phyloP scores from a whole-genome alignment of 2,329 filamentous ascomycete species.

The Fusarium dlaminii region DNA sequence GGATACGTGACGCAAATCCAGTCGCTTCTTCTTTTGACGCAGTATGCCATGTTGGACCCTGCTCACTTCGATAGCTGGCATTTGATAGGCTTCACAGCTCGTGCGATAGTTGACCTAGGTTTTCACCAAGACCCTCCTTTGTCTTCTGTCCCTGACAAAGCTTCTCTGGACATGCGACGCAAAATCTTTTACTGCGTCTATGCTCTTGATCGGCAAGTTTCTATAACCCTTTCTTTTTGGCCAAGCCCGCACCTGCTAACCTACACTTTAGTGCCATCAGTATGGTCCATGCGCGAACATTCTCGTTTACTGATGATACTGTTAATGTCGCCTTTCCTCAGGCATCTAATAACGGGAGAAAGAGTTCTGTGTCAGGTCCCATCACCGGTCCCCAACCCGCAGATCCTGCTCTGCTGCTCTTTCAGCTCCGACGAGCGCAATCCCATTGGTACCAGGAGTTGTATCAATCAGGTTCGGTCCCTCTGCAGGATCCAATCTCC shows the following conservation, averaged over 20 bases:
- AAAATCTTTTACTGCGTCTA: slow-evolving; percentile 93
- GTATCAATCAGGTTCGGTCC: slow-evolving; percentile 78
- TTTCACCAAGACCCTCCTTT: slow-evolving; percentile 90
- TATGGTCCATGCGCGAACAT: slow-evolving; percentile 85
- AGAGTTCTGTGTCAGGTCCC: slow-evolving; percentile 53
- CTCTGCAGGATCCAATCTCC: slow-evolving; percentile 73
- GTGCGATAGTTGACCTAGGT: slow-evolving; percentile 88
- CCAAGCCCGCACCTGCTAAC: slow-evolving; percentile 27
- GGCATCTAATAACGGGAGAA: slow-evolving; percentile 53
- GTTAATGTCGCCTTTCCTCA: slow-evolving; percentile 82
- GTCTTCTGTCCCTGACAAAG: slow-evolving; percentile 72
- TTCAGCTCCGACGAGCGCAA: slow-evolving; percentile 84
- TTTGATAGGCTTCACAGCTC: slow-evolving; percentile 86
- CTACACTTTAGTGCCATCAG: slow-evolving; percentile 74
- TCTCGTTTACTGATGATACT: slow-evolving; percentile 93
- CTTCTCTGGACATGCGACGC: slow-evolving; percentile 78
- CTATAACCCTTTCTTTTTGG: background rate
- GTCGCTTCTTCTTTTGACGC: slow-evolving; percentile 83
- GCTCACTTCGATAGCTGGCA: slow-evolving; percentile 95
- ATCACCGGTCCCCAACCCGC: slow-evolving; percentile 61
- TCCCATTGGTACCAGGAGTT: slow-evolving; percentile 91
- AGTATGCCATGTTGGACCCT: slow-evolving; percentile 91
- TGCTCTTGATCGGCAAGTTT: slow-evolving; percentile 80
- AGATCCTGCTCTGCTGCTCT: slow-evolving; percentile 79
- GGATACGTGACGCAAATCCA: slow-evolving; percentile 88